Evolutionary conservation across 495 filamentous ascomycete genomes (phyloP), one percentile per base, ranked within the genome.

Genomic region (Lasiosphaeria ovina): DNA sequence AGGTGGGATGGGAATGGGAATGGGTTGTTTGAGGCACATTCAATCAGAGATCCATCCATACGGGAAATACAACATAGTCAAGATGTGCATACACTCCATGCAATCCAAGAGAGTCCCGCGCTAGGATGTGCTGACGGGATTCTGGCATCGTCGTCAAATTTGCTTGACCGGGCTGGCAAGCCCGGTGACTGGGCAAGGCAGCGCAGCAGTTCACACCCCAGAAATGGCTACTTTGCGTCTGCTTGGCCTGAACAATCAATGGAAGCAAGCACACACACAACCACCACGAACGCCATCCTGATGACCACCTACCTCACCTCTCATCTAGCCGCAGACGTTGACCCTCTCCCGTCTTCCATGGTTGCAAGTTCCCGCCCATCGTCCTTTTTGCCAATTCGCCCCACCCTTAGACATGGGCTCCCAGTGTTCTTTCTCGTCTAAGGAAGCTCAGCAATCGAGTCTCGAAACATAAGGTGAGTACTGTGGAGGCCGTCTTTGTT

Each of bases 141-240:
- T 67, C 56, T 62, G 58, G 55, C 65, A 60, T 62, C 57, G 44
- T 52, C 51, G 44, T 59, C 53, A n/a, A 54, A 64, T 62, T 24
- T 65, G 57, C 54, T 62, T 65, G 57, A 61, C 63, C 58, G 35
- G 57, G 54, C 54, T 56, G 17, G 59, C 54, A 56, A 55, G 55
- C 35, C 12, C 35, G 54, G 58, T 66, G 65, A 69, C 57, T 67
- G 67, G 62, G 14, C 42, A 50, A 54, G 40, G 44, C 35, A 57
- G 58, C 62, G 57, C 58, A 65, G 60, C 60, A 55, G 58, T 58
- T 61, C 61, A 62, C 64, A 69, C 63, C 68, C 65, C 61, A 58
- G 33, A 60, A 57, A 57, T 58, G 59, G 53, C 51, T 65, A 31
- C 55, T 57, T 56, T 55, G 61, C 16, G 12, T 5, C 7, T 11